Conservation (phyloP, 208 protist species). For the Leishmania gerbilli region DNA sequence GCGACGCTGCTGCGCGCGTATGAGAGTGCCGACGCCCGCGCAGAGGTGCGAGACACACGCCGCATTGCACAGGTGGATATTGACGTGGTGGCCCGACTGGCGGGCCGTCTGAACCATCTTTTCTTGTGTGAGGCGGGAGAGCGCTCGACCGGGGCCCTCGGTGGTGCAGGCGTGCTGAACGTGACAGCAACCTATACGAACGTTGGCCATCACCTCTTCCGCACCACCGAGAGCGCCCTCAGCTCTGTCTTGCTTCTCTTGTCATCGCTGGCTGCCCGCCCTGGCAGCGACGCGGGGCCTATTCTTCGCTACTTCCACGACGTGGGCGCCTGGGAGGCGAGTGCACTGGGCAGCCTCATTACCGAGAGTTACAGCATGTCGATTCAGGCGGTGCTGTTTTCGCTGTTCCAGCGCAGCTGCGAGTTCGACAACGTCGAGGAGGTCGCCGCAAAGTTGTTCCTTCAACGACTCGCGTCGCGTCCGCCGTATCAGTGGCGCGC, state of each 20-base stretch:
- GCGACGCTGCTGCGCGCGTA: slow-evolving; percentile 40
- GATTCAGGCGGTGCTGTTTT: slow-evolving; percentile 36
- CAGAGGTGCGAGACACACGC: slow-evolving; percentile 28
- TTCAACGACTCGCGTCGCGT: slow-evolving; percentile 46
- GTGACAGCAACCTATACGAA: slow-evolving; percentile 26
- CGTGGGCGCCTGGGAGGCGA: slow-evolving; percentile 47
- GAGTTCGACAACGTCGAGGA: slow-evolving; percentile 61
- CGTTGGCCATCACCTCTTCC: slow-evolving; percentile 42
- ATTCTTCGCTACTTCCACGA: slow-evolving; percentile 57
- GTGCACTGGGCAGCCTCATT: slow-evolving; percentile 41
- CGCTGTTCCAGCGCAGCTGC: slow-evolving; percentile 39
- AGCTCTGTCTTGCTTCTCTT: slow-evolving; percentile 38
- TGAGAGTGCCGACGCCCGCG: slow-evolving; percentile 38
- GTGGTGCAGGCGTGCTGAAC: slow-evolving; percentile 13
- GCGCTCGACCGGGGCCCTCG: not conserved
- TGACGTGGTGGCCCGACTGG: slow-evolving; percentile 42
- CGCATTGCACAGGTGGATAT: slow-evolving; percentile 54
- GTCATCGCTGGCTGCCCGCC: slow-evolving; percentile 30
- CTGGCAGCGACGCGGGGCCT: slow-evolving; percentile 40
- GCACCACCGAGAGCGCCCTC: slow-evolving; percentile 34
- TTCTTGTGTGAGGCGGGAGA: slow-evolving; percentile 33
- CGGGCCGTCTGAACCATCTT: slow-evolving; percentile 22
- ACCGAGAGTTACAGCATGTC: slow-evolving; percentile 57
- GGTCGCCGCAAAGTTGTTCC: slow-evolving; percentile 38
- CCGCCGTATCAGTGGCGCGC: slow-evolving; percentile 51